Base-by-base conservation (phyloP, 768 basidiomycete species). In the Dictyophora rubrovolvata region DNA sequence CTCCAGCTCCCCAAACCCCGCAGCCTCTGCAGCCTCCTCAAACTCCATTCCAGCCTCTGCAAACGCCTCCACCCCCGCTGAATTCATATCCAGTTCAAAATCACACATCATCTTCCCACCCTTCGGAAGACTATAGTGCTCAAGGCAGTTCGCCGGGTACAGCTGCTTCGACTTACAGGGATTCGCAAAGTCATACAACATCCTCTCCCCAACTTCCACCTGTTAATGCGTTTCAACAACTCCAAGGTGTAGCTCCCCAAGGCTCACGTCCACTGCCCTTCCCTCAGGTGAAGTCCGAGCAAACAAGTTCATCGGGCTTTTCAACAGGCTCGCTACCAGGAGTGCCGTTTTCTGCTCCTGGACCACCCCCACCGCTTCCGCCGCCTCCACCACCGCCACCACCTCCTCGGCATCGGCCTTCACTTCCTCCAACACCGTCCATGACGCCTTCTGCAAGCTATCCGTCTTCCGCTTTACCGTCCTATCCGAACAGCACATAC, bases 141-240 rank as follows among this genome's bases (percentile, higher is more conserved):
- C 69, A 75, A 16, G 65, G 64, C 48, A 74, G 73, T 65, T 47
- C 52, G 28, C 28, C 55, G 50, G 70, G 55, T 56, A 66, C n/a
- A 63, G 67, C 65, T 71, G 35, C 47, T 51, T n/a, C n/a, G 48
- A 17, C 50, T 37, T 28, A 21, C 66, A 51, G 68, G 69, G n/a
- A 67, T 67, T 54, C 59, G 55, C 18, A 61, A 54, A 20, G 14
- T 23, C n/a, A 42, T 55, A 23, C 61, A 59, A 58, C 33, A 35
- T n/a, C 67, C 66, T 37, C 71, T 70, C 12, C 72, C 70, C 23
- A 28, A 28, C 69, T 69, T 11, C 56, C 63, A 0, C 53, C 77
- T 12, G 63, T 72, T 21, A 71, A 70, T 56, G 77, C 77, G 56
- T 74, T 74, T 52, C 71, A 74, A 54, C 75, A 76, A 59, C 72